phyloP scores from a whole-genome alignment of 2,329 filamentous ascomycete genomes.

The Colletotrichum ledebouriae region DNA sequence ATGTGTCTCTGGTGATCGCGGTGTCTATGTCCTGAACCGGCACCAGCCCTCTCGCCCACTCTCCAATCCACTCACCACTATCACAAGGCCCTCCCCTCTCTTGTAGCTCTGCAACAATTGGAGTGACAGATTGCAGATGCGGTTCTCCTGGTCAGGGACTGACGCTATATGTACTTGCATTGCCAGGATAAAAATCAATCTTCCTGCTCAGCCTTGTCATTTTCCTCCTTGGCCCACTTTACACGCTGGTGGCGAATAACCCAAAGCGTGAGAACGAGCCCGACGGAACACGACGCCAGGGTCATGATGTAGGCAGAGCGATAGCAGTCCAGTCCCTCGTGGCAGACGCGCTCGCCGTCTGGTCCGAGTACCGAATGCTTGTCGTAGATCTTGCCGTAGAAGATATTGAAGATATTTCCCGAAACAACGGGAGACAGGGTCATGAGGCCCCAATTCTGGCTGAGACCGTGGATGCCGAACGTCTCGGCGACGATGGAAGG shows the following conservation, averaged over 20 bases:
- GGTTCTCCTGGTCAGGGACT: too few species aligned
- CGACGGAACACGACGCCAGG: conserved; percentile 76
- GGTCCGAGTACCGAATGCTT: conserved; percentile 77
- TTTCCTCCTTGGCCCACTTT: conserved; percentile 53
- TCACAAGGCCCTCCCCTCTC: too few species aligned
- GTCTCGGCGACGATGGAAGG: conserved; percentile 90
- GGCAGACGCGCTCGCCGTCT: conserved; percentile 80
- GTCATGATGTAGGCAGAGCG: conserved; percentile 84
- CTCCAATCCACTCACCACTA: too few species aligned
- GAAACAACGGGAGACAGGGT: conserved; percentile 89
- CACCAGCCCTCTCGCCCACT: too few species aligned
- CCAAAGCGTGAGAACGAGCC: conserved; percentile 77
- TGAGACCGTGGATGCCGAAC: conserved; percentile 90
- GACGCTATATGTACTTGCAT: too few species aligned
- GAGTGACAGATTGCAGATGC: too few species aligned
- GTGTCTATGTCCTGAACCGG: not conserved
- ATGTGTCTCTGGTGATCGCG: not conserved
- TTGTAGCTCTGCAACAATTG: too few species aligned
- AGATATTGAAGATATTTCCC: conserved; percentile 92
- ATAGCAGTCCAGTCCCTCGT: conserved; percentile 85
- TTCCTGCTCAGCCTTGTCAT: conserved; percentile 56
- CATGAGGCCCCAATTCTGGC: conserved; percentile 97
- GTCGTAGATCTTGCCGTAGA: conserved; percentile 90
- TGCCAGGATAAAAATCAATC: conserved; percentile 44
- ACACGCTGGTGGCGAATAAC: conserved; percentile 73